Evolutionary conservation across 371 early-diverging fungal genomes (phyloP), one percentile per base, ranked within the genome.

Genomic region (Mucor piriformis): DNA sequence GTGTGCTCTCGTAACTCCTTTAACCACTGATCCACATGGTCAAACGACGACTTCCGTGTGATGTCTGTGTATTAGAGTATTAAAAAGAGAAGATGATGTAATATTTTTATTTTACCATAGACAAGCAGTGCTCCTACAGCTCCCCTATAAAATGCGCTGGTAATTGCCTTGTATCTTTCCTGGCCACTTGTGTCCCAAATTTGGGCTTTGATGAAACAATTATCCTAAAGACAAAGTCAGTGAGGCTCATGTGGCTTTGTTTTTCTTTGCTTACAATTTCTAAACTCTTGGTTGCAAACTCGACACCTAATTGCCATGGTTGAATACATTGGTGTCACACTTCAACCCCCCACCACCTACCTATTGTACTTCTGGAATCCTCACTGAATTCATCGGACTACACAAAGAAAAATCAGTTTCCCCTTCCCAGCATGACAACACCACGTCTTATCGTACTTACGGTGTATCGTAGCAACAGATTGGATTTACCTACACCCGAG

Each of bases 1-100:
- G 96, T 98, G 72, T 98, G 94, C 65, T 95, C 94, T 67, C 94
- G 92, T 67, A 99, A 93, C 72, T 99, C 98, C 52, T 92, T 85
- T 33, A 99, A 84, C 99, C 99, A 99, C 66, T 94, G 87, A 69
- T 84, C 83, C 23, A 92, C 83, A 72, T 90, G 88, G 60, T 87
- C 83, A 82, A 99, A 99, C 23, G 97, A 93, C 37, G 97, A 89
- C 67, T 87, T 87, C 72, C 98, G 92, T 16, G 97, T 96, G 43
- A 98, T 93, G 76, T 99, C 99, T 79, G 6, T 16, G 15, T 4
- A 13, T 12, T 37, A 13, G 8, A 3, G 12, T 37, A 37, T n/a
- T n/a, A n/a, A n/a, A n/a, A n/a, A n/a, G n/a, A n/a, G n/a, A n/a
- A n/a, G n/a, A n/a, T n/a, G n/a, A n/a, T n/a, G n/a, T n/a, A 44